These are phyloP conservation scores for Atalantia buxifolia DNA, from an alignment of 345 rosid genomes.

Conservation along the genomic window DNA sequence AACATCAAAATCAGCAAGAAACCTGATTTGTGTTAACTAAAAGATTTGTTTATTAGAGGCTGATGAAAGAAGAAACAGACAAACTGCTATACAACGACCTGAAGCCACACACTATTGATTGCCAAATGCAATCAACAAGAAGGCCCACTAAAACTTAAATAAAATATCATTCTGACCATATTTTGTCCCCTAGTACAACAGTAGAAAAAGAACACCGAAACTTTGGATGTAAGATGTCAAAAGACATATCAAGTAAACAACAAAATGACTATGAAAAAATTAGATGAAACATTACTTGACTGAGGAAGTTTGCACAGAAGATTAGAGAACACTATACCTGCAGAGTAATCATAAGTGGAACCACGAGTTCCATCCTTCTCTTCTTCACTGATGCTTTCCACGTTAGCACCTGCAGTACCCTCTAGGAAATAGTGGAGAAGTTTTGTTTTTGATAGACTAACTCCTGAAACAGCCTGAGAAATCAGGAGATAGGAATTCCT, in stretches of 20 bases:
- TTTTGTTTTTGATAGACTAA: slow-evolving; percentile 44
- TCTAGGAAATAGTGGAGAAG: slow-evolving; percentile 64
- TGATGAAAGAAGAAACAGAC: background rate
- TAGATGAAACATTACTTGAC: background rate
- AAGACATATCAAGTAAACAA: background rate
- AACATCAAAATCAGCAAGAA: background rate
- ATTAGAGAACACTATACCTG: slow-evolving; percentile 24
- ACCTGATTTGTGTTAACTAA: background rate
- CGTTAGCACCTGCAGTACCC: slow-evolving; percentile 78
- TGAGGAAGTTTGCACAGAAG: background rate
- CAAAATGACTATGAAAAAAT: background rate
- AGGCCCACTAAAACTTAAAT: background rate
- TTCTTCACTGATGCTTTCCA: slow-evolving; percentile 38
- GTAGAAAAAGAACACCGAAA: background rate
- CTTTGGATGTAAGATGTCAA: background rate
- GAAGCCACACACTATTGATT: background rate
- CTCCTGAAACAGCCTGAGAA: slow-evolving; percentile 60
- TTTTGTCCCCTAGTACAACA: background rate
- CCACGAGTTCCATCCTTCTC: slow-evolving; percentile 29
- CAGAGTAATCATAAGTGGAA: slow-evolving; percentile 16
- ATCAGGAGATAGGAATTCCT: background rate
- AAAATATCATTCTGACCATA: background rate
- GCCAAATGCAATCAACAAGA: background rate
- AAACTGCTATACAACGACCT: background rate
- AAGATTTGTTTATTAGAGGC: background rate